Evolutionary conservation across 2,329 filamentous ascomycete genomes (phyloP), one percentile per base, ranked within the genome.

Genomic region (Xylariales sp.): DNA sequence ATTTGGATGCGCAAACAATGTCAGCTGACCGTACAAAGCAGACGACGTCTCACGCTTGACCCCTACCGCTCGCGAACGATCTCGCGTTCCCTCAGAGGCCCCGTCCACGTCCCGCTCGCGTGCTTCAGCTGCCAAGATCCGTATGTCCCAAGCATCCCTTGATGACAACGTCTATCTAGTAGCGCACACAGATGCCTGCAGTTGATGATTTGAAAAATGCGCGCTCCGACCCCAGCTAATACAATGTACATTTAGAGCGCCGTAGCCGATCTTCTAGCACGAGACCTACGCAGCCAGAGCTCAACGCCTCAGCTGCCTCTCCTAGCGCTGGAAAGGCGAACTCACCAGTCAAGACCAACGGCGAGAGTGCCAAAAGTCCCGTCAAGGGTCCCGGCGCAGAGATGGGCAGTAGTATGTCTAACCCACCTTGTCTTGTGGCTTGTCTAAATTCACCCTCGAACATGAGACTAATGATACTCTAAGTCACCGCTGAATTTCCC

Each of bases 61-160:
- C 16, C 38, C 36, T 7, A 42, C 40, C 14, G 47, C 45, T 30
- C 52, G 44, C 18, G 44, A 40, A 7, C 33, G 46, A 29, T 44
- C 52, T 42, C 53, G 52, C 29, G 41, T 50, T 20, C 50, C 51
- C 33, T 44, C 41, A 14, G 49, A 46, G 24, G 44, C 48, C n/a
- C 50, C 53, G 23, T 48, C 50, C 15, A 43, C 33, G 28, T 31
- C 31, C 23, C 53, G 41, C 29, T 35, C 46, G 23, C 47, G 49
- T 16, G 15, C 29, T 12, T 45, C 49, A 5, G 34, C 40, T 7
- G 21, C 25, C n/a, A 49, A 39, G 34, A 42, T 40, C 21, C 46
- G 43, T 44, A 50, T 38, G 49, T 41, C 8, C 23, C n/a, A 29
- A n/a, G 17, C 24, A n/a, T 6, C 27, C 3, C 16, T 11, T 28